Conservation (phyloP, 352 stramenopile species). For the Phytophthora ramorum region DNA sequence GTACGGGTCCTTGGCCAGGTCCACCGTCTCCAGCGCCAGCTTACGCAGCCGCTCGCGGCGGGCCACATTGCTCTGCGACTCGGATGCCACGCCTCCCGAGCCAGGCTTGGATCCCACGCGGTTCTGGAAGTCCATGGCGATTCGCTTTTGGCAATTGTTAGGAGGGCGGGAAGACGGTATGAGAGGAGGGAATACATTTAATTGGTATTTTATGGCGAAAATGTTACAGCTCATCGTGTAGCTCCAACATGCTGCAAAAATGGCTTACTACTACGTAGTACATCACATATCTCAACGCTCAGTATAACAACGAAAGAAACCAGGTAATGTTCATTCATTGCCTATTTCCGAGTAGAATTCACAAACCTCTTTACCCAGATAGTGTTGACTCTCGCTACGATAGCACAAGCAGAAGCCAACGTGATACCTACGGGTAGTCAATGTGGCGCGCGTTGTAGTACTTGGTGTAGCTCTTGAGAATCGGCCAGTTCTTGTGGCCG, state of each 20-base stretch:
- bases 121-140: slow-evolving; percentile 88
- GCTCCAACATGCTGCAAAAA: too few species aligned
- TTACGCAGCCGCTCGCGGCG: slow-evolving; percentile 96
- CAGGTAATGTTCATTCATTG: too few species aligned
- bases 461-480: background rate
- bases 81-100: slow-evolving; percentile 75
- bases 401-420: too few species aligned
- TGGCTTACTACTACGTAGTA: too few species aligned
- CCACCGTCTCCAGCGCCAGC: slow-evolving; percentile 98
- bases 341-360: too few species aligned
- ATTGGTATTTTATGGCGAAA: background rate
- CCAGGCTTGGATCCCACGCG: slow-evolving; percentile 84
- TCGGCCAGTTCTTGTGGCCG: background rate
- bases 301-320: too few species aligned
- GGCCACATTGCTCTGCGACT: slow-evolving; percentile 90
- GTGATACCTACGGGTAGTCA: background rate
- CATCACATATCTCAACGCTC: too few species aligned
- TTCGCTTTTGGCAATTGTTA: slow-evolving; percentile 1
- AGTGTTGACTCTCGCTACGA: too few species aligned
- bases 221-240: too few species aligned
- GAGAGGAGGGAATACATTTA: background rate
- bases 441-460: background rate
- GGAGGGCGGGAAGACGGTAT: background rate
- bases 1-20: slow-evolving; percentile 99
- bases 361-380: too few species aligned